phyloP scores from a whole-genome alignment of 495 filamentous ascomycete genomes.

The Penicillium lividum region DNA sequence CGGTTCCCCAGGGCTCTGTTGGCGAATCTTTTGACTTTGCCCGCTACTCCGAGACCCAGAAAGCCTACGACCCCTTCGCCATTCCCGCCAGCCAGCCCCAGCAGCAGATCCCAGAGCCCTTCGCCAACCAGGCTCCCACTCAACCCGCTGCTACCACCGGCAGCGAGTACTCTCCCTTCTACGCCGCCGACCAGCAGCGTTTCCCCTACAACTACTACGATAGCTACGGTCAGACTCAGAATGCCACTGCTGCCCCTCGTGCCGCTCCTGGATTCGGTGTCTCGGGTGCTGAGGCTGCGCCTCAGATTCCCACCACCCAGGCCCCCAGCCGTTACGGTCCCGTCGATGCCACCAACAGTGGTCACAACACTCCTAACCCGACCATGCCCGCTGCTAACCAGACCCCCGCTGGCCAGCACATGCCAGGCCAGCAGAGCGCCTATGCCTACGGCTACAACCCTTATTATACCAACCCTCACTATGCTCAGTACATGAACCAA shows the following conservation, averaged over 20 bases:
- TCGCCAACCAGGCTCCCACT: constrained; percentile 55
- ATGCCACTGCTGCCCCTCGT: constrained; percentile 67
- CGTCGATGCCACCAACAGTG: constrained; percentile 76
- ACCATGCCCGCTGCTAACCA: constrained; percentile 68
- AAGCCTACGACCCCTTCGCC: constrained; percentile 84
- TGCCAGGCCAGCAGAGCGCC: constrained; percentile 57
- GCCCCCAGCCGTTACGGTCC: constrained; percentile 68
- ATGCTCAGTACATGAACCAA: constrained; percentile 76
- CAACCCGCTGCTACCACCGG: constrained; percentile 62
- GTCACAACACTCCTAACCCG: constrained; percentile 86
- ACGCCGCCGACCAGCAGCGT: constrained; percentile 79
- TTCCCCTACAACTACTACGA: constrained; percentile 80
- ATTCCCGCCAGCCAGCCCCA: constrained; percentile 74
- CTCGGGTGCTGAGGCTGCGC: constrained; percentile 68
- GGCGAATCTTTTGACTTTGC: constrained; percentile 53
- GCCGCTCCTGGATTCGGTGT: constrained; percentile 66
- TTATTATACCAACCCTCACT: constrained; percentile 81
- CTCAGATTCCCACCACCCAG: constrained; percentile 72
- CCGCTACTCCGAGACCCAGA: constrained; percentile 75
- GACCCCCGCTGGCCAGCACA: constrained; percentile 62
- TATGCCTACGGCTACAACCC: constrained; percentile 70
- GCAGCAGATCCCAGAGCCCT: constrained; percentile 56
- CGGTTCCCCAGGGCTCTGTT: constrained; percentile 59
- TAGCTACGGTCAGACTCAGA: constrained; percentile 77
- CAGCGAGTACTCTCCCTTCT: constrained; percentile 82